Evolutionary conservation across 225 moss, liverwort and hornwort species (phyloP), one percentile per base, ranked within the genome.

Genomic region (Anthoceros angustus): DNA sequence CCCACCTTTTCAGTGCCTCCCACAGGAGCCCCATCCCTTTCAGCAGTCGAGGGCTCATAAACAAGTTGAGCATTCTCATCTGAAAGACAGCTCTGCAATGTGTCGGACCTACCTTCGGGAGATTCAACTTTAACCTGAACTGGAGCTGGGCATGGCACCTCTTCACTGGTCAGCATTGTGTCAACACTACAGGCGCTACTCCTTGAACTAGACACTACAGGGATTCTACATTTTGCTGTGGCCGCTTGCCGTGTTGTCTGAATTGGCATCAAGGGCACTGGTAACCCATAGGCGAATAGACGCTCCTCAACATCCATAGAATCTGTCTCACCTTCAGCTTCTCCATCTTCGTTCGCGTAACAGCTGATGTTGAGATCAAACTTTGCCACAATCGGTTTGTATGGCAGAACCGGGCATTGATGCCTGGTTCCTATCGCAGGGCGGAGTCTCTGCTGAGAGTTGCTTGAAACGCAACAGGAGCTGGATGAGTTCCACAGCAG

Each of bases 261-360:
- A 15, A 55, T 55, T 20, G 18, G 55, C 55, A 55, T 55, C 55
- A 55, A 15, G 23, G 55, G 55, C 55, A 55, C 55, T 18, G 55
- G 18, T 55, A 55, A 55, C 7, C 55, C 55, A 55, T 55, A 55
- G 0, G n/a, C 55, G 14, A 55, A 55, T 4, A 20, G 8, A 7
- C 55, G 8, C n/a, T 55, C 55, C 18, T 55, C 55, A 55, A 55
- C 55, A 55, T 55, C 55, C 55, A 55, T 55, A 55, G n/a, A 18
- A 55, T 55, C 55, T 18, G 23, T 23, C 55, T 55, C 55, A 7
- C 8, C 16, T 15, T 55, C 55, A 55, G 3, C 23, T 4, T 32
- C 32, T 32, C 32, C 32, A 32, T 32, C 32, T 4, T 32, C 32
- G 32, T 32, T 32, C 32, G 32, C 32, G 23, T 23, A 55, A 23